phyloP scores from a whole-genome alignment of 352 stramenopile genomes.

The Pythium coloratum region DNA sequence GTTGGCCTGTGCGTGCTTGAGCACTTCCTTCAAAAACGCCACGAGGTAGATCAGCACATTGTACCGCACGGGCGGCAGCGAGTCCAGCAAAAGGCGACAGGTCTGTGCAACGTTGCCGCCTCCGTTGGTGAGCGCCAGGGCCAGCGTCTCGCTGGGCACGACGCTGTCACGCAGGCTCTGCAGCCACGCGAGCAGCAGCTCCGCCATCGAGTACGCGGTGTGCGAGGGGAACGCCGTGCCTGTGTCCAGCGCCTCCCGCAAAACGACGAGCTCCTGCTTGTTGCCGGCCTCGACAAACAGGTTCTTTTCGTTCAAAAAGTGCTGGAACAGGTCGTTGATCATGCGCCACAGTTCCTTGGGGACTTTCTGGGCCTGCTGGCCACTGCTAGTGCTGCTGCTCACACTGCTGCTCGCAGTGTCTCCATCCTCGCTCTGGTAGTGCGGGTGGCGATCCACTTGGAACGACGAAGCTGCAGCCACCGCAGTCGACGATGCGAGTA shows the following conservation, averaged over 20 bases:
- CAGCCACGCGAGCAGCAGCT: slow-evolving; percentile 91
- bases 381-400: slow-evolving; percentile 15
- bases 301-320: slow-evolving; percentile 77
- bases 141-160: slow-evolving; percentile 80
- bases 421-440: slow-evolving; percentile 4
- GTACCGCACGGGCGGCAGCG: slow-evolving; percentile 93
- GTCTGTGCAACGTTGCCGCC: slow-evolving; percentile 83
- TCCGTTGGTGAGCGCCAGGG: slow-evolving; percentile 48
- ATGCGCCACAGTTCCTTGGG: slow-evolving; percentile 98
- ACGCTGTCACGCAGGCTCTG: slow-evolving; percentile 90
- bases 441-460: slow-evolving; percentile 27
- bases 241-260: slow-evolving; percentile 94
- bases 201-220: slow-evolving; percentile 89
- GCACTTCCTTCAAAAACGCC: slow-evolving; percentile 94
- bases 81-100: slow-evolving; percentile 62
- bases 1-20: slow-evolving; percentile 69
- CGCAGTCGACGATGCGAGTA: slow-evolving; percentile 12
- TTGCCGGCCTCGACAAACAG: slow-evolving; percentile 77
- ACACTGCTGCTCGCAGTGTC: slow-evolving; percentile 38
- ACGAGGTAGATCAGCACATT: slow-evolving; percentile 98
- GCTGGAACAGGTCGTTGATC: slow-evolving; percentile 94
- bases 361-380: slow-evolving; percentile 66
- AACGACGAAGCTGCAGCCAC: slow-evolving; percentile 9
- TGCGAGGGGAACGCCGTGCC: slow-evolving; percentile 80
- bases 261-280: slow-evolving; percentile 60